Conservation (phyloP, 2,329 filamentous ascomycete species). For the Cladobotryum mycophilum region DNA sequence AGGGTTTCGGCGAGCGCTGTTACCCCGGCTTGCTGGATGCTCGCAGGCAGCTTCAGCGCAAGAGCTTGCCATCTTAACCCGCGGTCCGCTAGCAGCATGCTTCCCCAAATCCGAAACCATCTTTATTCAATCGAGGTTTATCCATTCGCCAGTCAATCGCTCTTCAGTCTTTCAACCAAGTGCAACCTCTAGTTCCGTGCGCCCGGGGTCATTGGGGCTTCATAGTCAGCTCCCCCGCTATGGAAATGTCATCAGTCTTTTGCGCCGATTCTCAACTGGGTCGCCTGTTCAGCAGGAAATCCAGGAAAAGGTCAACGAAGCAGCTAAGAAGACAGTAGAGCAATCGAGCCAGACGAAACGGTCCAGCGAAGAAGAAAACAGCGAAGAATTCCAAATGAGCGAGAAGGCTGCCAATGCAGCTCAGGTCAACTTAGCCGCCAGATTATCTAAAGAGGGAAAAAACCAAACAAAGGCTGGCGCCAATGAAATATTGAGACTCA, state of each 20-base stretch:
- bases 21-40: conserved; percentile 38
- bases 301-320: conserved; percentile 23
- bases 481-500: conserved; percentile 74
- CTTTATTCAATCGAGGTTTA: background rate
- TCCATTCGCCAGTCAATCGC: background rate
- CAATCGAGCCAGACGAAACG: conserved; percentile 22
- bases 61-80: conserved; percentile 17
- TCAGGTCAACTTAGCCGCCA: conserved; percentile 82
- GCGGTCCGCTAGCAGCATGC: conserved; percentile 16
- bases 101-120: conserved; percentile 1
- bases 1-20: conserved; percentile 43
- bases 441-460: conserved; percentile 76
- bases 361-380: conserved; percentile 28
- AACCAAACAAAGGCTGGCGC: conserved; percentile 52
- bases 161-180: conserved; percentile 4
- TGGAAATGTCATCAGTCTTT: conserved; percentile 12
- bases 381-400: conserved; percentile 53
- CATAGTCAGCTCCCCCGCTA: conserved; percentile 4
- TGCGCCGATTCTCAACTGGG: conserved; percentile 26
- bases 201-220: background rate
- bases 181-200: background rate
- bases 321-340: conserved; percentile 32
- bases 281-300: conserved; percentile 18
- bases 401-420: conserved; percentile 83
- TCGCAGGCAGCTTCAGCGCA: conserved; percentile 17